These are phyloP conservation scores for Fusarium nisikadoi DNA, from an alignment of 2,329 filamentous ascomycete genomes.

Conservation along the genomic window DNA sequence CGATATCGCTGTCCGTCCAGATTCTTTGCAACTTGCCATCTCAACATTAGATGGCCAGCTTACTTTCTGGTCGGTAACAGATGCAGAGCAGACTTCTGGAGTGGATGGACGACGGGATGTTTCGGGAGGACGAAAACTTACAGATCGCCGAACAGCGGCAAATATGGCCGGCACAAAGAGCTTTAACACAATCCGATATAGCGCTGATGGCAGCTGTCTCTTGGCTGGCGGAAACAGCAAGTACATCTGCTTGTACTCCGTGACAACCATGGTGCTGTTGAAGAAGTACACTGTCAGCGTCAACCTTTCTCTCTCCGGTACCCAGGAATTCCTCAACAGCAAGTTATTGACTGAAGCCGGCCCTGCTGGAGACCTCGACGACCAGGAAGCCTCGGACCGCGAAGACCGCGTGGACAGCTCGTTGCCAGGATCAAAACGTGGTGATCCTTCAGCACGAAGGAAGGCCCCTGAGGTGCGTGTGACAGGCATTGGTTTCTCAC, in stretches of 20 bases:
- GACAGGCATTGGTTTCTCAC: conserved; percentile 85
- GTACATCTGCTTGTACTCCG: conserved; percentile 98
- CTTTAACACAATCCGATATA: conserved; percentile 89
- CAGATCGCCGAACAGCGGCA: conserved; percentile 89
- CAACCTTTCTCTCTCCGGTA: conserved; percentile 95
- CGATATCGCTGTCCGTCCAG: conserved; percentile 85
- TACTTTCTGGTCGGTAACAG: conserved; percentile 92
- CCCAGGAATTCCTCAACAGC: conserved; percentile 96
- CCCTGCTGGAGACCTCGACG: conserved; percentile 84
- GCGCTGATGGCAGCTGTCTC: conserved; percentile 89
- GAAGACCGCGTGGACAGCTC: conserved; percentile 84
- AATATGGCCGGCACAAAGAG: conserved; percentile 91
- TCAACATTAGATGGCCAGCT: conserved; percentile 94
- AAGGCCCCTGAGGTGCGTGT: conserved; percentile 86
- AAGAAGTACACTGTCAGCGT: conserved; percentile 97
- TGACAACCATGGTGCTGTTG: conserved; percentile 86
- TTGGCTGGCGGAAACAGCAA: conserved; percentile 96
- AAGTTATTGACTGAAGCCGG: conserved; percentile 91
- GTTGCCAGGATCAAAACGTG: conserved; percentile 87
- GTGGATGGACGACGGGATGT: conserved; percentile 92
- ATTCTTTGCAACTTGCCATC: conserved; percentile 89
- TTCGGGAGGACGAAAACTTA: conserved; percentile 88
- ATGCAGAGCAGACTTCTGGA: conserved; percentile 85
- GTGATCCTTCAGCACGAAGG: conserved; percentile 82
- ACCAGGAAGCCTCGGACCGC: conserved; percentile 86